phyloP scores from a whole-genome alignment of 495 filamentous ascomycete genomes.

The Achaetomiella virescens region DNA sequence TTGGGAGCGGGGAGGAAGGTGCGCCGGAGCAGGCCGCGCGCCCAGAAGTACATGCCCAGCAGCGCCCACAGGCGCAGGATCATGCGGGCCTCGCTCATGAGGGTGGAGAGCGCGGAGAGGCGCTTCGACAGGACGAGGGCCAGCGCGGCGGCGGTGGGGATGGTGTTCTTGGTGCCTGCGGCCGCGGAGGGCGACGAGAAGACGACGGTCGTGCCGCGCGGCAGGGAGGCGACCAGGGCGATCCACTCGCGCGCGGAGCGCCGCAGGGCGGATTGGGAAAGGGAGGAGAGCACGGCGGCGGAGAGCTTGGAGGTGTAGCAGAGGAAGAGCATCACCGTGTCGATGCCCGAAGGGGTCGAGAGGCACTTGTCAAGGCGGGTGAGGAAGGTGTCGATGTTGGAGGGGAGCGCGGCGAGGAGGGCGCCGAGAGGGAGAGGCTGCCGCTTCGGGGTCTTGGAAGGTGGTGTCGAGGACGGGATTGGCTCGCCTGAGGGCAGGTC shows the following conservation, averaged over 20 bases:
- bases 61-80: constrained; percentile 76
- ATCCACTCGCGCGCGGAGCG: constrained; percentile 35
- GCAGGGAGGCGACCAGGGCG: constrained; percentile 35
- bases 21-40: constrained; percentile 43
- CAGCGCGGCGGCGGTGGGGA: constrained; percentile 37
- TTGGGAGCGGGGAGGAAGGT: constrained; percentile 7
- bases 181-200: constrained; percentile 23
- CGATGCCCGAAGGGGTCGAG: constrained; percentile 53
- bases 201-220: constrained; percentile 32
- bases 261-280: constrained; percentile 32
- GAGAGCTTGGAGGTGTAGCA: constrained; percentile 58
- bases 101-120: constrained; percentile 43
- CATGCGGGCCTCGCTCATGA: constrained; percentile 60
- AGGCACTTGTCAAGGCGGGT: constrained; percentile 51
- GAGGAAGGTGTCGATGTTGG: constrained; percentile 43
- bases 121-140: constrained; percentile 38
- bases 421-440: constrained; percentile 24
- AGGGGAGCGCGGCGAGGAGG: constrained; percentile 32
- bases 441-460: constrained; percentile 30
- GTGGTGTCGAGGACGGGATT: constrained; percentile 31
- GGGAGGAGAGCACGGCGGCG: constrained; percentile 34
- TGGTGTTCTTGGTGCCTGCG: constrained; percentile 19
- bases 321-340: constrained; percentile 54
- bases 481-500: constrained; percentile 38
- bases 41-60: constrained; percentile 72